Conservation (phyloP, 805 yeast genomes). For the Saccharomycopsis fibuligera region DNA sequence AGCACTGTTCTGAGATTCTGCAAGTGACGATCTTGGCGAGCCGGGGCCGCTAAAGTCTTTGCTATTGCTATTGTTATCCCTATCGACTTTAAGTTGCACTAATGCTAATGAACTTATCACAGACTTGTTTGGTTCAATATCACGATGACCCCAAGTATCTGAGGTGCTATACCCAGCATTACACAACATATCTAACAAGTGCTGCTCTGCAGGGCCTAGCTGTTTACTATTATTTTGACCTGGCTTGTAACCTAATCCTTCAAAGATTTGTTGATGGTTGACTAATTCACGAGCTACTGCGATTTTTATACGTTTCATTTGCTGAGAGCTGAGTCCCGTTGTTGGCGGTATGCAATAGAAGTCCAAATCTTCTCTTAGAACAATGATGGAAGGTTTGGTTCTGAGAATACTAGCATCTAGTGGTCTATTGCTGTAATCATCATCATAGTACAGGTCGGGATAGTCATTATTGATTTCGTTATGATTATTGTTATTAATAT, state of each 20-base stretch:
- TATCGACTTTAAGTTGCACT: conserved; percentile 45
- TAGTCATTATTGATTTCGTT: conserved; percentile 3
- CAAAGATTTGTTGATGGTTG: conserved; percentile 56
- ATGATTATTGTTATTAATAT: conserved; percentile 27
- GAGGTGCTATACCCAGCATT: conserved; percentile 69
- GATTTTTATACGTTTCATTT: conserved; percentile 62
- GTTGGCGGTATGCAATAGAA: conserved; percentile 83
- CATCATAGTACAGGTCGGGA: conserved; percentile 10
- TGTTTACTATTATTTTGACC: conserved; percentile 36
- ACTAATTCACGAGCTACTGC: conserved; percentile 66
- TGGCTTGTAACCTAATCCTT: conserved; percentile 64
- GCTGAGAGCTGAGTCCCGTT: conserved; percentile 46
- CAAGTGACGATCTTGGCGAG: conserved; percentile 44
- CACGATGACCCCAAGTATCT: conserved; percentile 82
- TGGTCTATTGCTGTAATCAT: conserved; percentile 22
- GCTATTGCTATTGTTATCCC: conserved; percentile 17
- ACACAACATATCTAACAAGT: conserved; percentile 89
- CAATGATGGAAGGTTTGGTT: conserved; percentile 84
- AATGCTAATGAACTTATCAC: conserved; percentile 80
- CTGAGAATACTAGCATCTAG: conserved; percentile 62
- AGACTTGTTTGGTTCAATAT: conserved; percentile 81
- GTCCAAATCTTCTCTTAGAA: conserved; percentile 88
- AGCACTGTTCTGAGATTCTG: conserved; percentile 36
- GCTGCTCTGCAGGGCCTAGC: conserved; percentile 89
- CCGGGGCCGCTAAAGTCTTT: conserved; percentile 51